These are phyloP conservation scores for Xanthoconium stramineum DNA, from an alignment of 768 basidiomycete species.

Conservation along the genomic window DNA sequence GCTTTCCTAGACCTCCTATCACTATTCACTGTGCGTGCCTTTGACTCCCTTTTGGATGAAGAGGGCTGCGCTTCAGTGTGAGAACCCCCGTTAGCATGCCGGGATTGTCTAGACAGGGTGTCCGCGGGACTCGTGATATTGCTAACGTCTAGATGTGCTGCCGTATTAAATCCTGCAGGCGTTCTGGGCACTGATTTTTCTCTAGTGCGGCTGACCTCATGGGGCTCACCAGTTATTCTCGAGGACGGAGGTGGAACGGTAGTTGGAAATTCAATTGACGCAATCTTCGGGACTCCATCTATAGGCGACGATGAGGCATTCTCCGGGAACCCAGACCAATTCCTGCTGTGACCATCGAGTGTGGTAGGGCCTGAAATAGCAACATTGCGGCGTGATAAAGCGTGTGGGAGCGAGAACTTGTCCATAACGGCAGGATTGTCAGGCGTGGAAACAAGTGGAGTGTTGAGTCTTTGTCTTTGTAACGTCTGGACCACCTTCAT, in stretches of 20 bases:
- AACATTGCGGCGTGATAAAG: neutral
- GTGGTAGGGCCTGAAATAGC: constrained; percentile 5
- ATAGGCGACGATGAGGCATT: neutral
- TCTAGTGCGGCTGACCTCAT: neutral
- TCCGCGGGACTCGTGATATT: constrained; percentile 21
- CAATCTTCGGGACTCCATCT: neutral
- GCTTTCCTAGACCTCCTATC: constrained; percentile 7
- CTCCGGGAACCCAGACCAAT: neutral
- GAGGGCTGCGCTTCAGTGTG: neutral
- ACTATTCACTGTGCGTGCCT: constrained; percentile 22
- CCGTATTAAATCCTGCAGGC: constrained; percentile 9
- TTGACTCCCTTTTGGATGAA: neutral
- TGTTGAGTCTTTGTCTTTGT: neutral
- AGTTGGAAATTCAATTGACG: neutral
- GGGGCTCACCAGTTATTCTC: neutral
- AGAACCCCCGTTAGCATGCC: neutral
- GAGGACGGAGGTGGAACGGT: neutral
- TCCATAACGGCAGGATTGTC: neutral
- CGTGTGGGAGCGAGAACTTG: neutral
- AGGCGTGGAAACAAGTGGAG: neutral
- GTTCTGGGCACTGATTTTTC: neutral
- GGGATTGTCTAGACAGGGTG: neutral
- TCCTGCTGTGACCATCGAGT: constrained; percentile 7
- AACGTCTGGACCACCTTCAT: neutral
- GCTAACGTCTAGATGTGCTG: constrained; percentile 4